Percentiles rank a stretch among this genome's conserved stretches.
These are phyloP conservation scores for Coleophoma eucalyptorum DNA, from an alignment of 2,329 filamentous ascomycete species.

Conservation along the genomic window DNA sequence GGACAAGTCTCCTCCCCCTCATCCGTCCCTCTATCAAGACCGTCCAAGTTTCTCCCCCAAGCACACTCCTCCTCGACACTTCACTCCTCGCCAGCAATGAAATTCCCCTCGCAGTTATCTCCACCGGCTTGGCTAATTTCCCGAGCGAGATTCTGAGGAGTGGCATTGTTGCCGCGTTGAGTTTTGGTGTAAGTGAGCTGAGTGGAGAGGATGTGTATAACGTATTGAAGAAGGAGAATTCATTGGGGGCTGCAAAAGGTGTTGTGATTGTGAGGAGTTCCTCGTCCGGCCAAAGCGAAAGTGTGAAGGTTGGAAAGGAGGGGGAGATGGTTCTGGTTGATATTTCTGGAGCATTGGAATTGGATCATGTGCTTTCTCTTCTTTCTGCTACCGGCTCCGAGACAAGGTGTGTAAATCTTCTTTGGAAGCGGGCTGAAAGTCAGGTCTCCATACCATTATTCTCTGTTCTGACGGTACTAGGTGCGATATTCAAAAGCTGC, in stretches of 20 bases:
- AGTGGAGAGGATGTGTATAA: constrained; percentile 7
- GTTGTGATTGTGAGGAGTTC: constrained; percentile 11
- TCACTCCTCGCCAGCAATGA: too few species aligned
- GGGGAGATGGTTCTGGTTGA: constrained; percentile 7
- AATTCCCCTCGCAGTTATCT: constrained; percentile 11
- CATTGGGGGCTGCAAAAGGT: constrained; percentile 11
- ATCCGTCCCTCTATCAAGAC: constrained; percentile 17
- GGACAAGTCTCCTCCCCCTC: constrained; percentile 19
- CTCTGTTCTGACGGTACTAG: not conserved
- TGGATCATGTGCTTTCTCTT: constrained; percentile 17
- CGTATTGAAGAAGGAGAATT: constrained; percentile 9
- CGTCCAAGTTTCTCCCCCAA: constrained; percentile 6
- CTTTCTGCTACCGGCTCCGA: constrained; percentile 7
- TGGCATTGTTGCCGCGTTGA: constrained; percentile 14
- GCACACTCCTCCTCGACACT: not conserved
- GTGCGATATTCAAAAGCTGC: constrained; percentile 2
- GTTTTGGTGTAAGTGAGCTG: too few species aligned
- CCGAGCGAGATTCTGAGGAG: constrained; percentile 18
- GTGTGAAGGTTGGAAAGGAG: constrained; percentile 1
- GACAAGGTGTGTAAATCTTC: constrained; percentile 12
- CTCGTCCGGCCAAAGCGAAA: not conserved
- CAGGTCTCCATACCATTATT: not conserved
- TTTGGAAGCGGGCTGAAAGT: not conserved
- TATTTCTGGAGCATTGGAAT: constrained; percentile 12
- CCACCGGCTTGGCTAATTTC: constrained; percentile 11